A percentile compares a stretch with the other conserved stretches of the same genome.
Conservation (phyloP, 495 filamentous ascomycete genomes). For the Collariella sp. region DNA sequence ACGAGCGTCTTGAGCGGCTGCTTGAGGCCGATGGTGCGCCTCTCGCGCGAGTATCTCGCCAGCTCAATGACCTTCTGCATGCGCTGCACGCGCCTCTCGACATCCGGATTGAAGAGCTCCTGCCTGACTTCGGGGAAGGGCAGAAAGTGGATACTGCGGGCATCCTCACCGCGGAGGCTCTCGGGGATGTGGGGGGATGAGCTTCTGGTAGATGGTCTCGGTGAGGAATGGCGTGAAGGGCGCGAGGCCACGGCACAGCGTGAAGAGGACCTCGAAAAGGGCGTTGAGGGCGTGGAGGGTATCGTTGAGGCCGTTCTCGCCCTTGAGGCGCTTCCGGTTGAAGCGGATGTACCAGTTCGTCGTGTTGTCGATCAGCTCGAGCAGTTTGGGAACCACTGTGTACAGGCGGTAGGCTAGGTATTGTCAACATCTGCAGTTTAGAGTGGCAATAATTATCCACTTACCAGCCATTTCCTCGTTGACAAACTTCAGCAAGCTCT, state of each 20-base stretch:
- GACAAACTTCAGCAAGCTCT: conserved; percentile 85
- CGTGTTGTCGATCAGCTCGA: conserved; percentile 85
- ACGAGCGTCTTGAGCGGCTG: conserved; percentile 83
- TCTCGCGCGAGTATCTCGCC: conserved; percentile 74
- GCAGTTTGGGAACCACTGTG: conserved; percentile 84
- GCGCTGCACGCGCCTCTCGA: conserved; percentile 76
- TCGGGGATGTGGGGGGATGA: conserved; percentile 52
- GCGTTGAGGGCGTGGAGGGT: conserved; percentile 89
- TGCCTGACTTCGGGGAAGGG: conserved; percentile 78
- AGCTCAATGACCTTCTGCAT: conserved; percentile 97
- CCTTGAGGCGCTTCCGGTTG: conserved; percentile 92
- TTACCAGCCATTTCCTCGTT: conserved; percentile 86
- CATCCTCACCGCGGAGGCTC: conserved; percentile 62
- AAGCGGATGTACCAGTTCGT: conserved; percentile 99
- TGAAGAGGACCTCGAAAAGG: conserved; percentile 94
- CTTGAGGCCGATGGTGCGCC: conserved; percentile 75
- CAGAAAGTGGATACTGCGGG: conserved; percentile 86
- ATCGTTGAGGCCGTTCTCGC: conserved; percentile 72
- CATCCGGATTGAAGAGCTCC: conserved; percentile 77
- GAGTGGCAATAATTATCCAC: conserved; percentile 14
- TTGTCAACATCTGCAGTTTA: conserved; percentile 7
- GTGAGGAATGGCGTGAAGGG: conserved; percentile 95
- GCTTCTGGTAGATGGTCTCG: conserved; percentile 82
- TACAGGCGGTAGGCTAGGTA: conserved; percentile 67
- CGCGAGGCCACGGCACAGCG: conserved; percentile 73